phyloP scores from a whole-genome alignment of 1,284 basidiomycete genomes.

The Rhodotorula mucilaginosa region DNA sequence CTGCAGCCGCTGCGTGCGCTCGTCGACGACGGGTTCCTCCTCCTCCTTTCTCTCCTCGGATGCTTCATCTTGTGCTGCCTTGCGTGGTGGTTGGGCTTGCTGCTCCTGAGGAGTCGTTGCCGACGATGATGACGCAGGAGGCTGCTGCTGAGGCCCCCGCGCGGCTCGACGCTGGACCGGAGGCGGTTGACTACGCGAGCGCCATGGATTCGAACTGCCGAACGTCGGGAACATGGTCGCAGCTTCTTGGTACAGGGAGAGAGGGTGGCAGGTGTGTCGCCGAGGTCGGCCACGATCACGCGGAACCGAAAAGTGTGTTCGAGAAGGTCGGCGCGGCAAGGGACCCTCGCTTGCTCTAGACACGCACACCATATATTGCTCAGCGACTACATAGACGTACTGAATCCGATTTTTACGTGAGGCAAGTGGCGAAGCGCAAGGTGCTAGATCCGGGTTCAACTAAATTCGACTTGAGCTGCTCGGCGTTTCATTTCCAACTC shows the following conservation, averaged over 20 bases:
- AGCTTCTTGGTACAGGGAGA: not conserved
- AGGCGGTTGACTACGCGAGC: not conserved
- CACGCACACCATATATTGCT: too few relatives aligned
- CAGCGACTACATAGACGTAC: too few relatives aligned
- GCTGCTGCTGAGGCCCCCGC: not conserved
- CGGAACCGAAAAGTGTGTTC: not conserved
- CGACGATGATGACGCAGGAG: not conserved
- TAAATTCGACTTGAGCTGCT: too few relatives aligned
- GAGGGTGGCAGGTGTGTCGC: not conserved
- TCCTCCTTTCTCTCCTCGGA: not conserved
- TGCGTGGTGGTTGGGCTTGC: not conserved
- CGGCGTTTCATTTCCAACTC: too few relatives aligned
- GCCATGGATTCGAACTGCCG: constrained; percentile 14
- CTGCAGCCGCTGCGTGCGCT: not conserved
- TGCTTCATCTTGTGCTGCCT: not conserved
- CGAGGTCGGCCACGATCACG: not conserved
- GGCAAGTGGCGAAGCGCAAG: too few relatives aligned
- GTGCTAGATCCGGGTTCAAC: too few relatives aligned
- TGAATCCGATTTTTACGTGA: too few relatives aligned
- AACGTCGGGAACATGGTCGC: not conserved
- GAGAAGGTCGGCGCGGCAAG: not conserved
- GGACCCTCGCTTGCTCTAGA: not conserved
- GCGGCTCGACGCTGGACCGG: not conserved
- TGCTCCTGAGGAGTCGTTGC: not conserved
- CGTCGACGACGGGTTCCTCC: not conserved